Conservation (phyloP, 768 basidiomycete species). For the Mycena filopes region DNA sequence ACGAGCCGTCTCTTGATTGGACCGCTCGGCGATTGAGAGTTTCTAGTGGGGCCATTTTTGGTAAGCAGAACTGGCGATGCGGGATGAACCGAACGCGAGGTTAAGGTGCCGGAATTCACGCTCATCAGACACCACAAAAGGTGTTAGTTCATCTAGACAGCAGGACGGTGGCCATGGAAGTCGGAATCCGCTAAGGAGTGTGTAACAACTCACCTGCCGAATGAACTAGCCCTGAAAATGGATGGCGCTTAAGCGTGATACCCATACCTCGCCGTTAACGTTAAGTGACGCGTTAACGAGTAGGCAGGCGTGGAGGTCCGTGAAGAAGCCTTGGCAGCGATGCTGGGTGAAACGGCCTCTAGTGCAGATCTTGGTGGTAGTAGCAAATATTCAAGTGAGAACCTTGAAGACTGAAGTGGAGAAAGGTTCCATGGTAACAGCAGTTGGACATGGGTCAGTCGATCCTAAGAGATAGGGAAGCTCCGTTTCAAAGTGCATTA, state of each 20-base stretch:
- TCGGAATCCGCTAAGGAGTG: constrained; percentile 88
- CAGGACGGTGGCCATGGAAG: constrained; percentile 90
- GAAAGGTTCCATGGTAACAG: constrained; percentile 91
- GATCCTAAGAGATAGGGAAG: constrained; percentile 50
- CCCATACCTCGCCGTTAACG: constrained; percentile 85
- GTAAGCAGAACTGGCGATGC: constrained; percentile 77
- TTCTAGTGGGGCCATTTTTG: constrained; percentile 85
- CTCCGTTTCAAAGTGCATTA: too few species aligned
- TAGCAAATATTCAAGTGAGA: constrained; percentile 91
- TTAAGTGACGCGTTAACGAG: constrained; percentile 77
- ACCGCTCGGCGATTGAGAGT: constrained; percentile 86
- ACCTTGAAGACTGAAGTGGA: constrained; percentile 90
- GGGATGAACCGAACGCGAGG: constrained; percentile 77
- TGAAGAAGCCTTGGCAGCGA: constrained; percentile 84
- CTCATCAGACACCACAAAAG: constrained; percentile 88
- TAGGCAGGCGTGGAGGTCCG: constrained; percentile 83
- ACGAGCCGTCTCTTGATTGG: constrained; percentile 84
- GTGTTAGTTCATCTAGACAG: constrained; percentile 91
- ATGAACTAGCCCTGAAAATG: constrained; percentile 93
- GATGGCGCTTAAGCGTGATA: constrained; percentile 90
- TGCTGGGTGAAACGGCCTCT: constrained; percentile 80
- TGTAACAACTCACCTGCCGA: constrained; percentile 92
- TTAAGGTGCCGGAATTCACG: constrained; percentile 84
- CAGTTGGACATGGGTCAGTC: constrained; percentile 88
- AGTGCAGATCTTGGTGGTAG: constrained; percentile 91